Base-by-base conservation (phyloP, 176 grass and related monocot species). In the Dactylis glomerata region DNA sequence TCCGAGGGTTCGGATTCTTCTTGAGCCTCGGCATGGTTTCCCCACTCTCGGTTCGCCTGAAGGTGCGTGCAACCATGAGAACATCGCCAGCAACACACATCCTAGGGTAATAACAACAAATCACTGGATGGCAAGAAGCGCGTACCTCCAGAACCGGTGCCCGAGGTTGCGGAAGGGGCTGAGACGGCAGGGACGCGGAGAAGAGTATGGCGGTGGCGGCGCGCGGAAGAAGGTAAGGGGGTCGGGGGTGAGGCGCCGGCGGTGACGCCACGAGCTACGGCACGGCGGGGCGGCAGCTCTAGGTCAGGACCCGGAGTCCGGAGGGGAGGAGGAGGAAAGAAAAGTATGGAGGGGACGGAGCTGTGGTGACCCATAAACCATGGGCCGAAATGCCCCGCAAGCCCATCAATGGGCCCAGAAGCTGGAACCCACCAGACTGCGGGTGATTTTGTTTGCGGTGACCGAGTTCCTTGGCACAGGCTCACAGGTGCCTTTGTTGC, bases 1-100 rank as follows among this genome's bases (percentile, higher is more conserved):
- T 87, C 1, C 73, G 75, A 12, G 89, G 92, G 59, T 94, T 94
- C 45, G 28, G 72, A 33, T 75, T 32, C 72, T 75, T 75, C 68
- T 89, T 88, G 27, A 64, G 51, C 75, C 71, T 90, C 13, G 78
- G 50, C 92, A 94, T 94, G 63, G 74, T 66, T 73, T 69, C 61
- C 64, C 73, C 23, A 37, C 75, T 40, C 20, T 5, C 42, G 52
- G 56, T 72, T 68, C 69, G 81, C 85, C 84, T 87, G 82, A 50
- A 79, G 38, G 23, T 59, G 23, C 72, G 64, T 38, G 67, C 19
- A 45, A 45, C 20, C 54, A 85, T 28, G 22, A 41, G 30, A 31
- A 57, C 52, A 79, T 57, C 28, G n/a, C 78, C 41, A 77, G 56
- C 84, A 51, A 82, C 51, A 49, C 42, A 74, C 62, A 67, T 69